A percentile compares a stretch with the other conserved stretches of the same genome.
Evolutionary conservation across 2,329 filamentous ascomycete species (phyloP).

Genomic region (Venturia carpophila): DNA sequence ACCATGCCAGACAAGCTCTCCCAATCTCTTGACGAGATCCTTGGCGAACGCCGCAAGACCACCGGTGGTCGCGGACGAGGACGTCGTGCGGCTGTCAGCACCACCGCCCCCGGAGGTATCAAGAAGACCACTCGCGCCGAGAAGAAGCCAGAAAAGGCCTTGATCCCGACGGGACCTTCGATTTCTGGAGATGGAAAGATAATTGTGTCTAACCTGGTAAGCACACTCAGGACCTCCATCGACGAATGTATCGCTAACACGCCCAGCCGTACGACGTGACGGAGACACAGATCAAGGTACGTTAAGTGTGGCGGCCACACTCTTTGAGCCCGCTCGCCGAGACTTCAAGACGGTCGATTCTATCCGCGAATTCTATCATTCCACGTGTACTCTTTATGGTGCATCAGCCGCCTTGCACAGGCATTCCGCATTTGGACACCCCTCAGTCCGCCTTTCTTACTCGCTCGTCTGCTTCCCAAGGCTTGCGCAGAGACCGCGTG

Average conservation of each 20-base stretch:
- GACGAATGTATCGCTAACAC: conserved; percentile 40
- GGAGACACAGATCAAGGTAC: conserved; percentile 99
- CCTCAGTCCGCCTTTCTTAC: conserved; percentile 2
- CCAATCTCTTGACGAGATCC: conserved; percentile 94
- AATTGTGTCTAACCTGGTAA: conserved; percentile 96
- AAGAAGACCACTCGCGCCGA: conserved; percentile 59
- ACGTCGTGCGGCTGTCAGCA: conserved; percentile 39
- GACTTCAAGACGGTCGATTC: conserved; percentile 16
- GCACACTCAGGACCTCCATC: conserved; percentile 31
- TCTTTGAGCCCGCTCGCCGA: conserved; percentile 13
- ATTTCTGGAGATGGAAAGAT: conserved; percentile 80
- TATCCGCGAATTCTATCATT: background rate
- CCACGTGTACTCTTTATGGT: background rate
- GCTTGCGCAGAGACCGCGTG: conserved; percentile 16
- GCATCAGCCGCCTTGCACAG: background rate
- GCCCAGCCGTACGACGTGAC: conserved; percentile 85
- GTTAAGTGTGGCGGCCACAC: conserved; percentile 48
- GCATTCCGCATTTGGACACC: conserved; percentile 10
- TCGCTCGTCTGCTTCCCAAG: conserved; percentile 1
- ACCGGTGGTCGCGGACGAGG: conserved; percentile 42
- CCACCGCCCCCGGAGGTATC: conserved; percentile 72
- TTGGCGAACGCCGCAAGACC: conserved; percentile 62
- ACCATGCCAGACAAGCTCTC: conserved; percentile 63
- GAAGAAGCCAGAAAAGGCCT: conserved; percentile 40
- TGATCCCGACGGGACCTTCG: conserved; percentile 55